A percentile compares a stretch with the other conserved stretches of the same genome.
Evolutionary conservation across 75 land plant species (phyloP).

Genomic region (Ceratopteris richardii): DNA sequence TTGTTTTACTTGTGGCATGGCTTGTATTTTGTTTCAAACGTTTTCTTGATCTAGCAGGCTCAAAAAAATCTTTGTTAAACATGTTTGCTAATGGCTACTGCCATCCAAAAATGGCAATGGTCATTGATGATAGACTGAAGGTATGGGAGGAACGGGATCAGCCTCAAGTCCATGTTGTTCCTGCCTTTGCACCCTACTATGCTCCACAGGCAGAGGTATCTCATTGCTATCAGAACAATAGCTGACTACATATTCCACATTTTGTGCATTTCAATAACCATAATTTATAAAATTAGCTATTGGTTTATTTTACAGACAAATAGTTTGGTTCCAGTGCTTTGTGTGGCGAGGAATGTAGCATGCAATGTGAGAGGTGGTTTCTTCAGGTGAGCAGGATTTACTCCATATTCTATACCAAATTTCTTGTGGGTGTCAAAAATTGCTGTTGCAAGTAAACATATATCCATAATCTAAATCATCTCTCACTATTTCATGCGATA

Average conservation of each 20-base stretch:
- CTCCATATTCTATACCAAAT: too few species aligned
- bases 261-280: background rate
- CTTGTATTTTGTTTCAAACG: background rate
- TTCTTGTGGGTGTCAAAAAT: too few species aligned
- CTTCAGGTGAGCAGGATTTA: slow-evolving; percentile 48
- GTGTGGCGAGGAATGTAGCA: slow-evolving; percentile 45
- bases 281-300: background rate
- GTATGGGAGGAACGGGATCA: slow-evolving; percentile 48
- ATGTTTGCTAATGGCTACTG: slow-evolving; percentile 35
- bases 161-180: slow-evolving; percentile 51
- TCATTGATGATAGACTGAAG: slow-evolving; percentile 39
- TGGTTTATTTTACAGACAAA: slow-evolving; percentile 17
- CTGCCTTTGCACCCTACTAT: slow-evolving; percentile 40
- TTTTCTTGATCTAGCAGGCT: slow-evolving; percentile 13
- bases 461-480: too few species aligned
- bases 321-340: slow-evolving; percentile 32
- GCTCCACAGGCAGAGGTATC: slow-evolving; percentile 52
- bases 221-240: background rate
- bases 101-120: slow-evolving; percentile 57
- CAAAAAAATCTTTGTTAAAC: slow-evolving; percentile 34
- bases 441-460: too few species aligned
- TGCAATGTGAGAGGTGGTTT: slow-evolving; percentile 43
- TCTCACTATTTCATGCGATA: too few species aligned
- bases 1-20: slow-evolving; percentile 1
- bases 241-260: background rate